A percentile compares a stretch with the other conserved stretches of the same genome.
Evolutionary conservation across 2,329 filamentous ascomycete genomes (phyloP).

Genomic region (Phaeosphaeria sp.): DNA sequence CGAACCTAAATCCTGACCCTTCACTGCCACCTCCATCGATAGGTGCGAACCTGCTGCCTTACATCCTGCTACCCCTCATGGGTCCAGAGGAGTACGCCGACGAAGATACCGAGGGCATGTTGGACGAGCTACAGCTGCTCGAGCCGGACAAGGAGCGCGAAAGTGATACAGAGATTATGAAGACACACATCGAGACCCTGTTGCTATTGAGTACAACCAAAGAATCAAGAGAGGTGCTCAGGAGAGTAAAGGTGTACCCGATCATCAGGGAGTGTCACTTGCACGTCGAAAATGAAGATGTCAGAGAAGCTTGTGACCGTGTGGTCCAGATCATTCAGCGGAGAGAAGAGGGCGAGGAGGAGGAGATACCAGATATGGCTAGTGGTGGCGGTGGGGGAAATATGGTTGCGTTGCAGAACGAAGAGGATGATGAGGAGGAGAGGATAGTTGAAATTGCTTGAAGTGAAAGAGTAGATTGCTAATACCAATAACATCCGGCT

Average conservation of each 20-base stretch:
- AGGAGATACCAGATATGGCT: conserved; percentile 45
- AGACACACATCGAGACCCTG: conserved; percentile 88
- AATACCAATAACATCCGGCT: neutral
- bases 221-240: conserved; percentile 75
- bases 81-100: conserved; percentile 87
- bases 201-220: conserved; percentile 81
- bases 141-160: conserved; percentile 91
- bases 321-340: conserved; percentile 88
- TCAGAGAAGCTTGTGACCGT: conserved; percentile 85
- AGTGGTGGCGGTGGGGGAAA: conserved; percentile 29
- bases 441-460: conserved; percentile 45
- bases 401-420: conserved; percentile 36
- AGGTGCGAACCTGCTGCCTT: conserved; percentile 82
- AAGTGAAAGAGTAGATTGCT: neutral
- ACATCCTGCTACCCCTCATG: conserved; percentile 85
- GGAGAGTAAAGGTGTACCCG: conserved; percentile 83
- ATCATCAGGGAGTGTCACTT: conserved; percentile 86
- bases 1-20: conserved; percentile 41
- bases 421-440: conserved; percentile 46
- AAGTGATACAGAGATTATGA: conserved; percentile 74
- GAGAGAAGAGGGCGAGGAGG: conserved; percentile 70
- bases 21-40: conserved; percentile 59
- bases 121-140: conserved; percentile 87
- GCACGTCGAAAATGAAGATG: conserved; percentile 76
- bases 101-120: conserved; percentile 85